Conservation (phyloP, 305 asterid genomes). For the Lippia alba region DNA sequence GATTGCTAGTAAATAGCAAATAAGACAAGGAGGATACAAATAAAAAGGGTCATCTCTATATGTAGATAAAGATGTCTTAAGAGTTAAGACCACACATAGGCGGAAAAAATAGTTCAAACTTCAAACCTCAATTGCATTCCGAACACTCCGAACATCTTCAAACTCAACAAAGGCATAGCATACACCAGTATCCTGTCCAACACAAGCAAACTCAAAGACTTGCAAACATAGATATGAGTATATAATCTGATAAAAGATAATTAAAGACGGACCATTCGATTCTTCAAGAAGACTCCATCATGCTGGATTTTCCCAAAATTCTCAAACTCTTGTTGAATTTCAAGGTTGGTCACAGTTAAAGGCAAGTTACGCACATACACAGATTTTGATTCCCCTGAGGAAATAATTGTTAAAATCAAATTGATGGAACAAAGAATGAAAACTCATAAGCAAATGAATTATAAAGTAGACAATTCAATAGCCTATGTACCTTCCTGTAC, state of each 20-base stretch:
- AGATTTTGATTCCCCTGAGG: conserved; percentile 77
- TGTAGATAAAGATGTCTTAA: neutral
- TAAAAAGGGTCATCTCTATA: neutral
- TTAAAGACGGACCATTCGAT: conserved; percentile 46
- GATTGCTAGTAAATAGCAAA: neutral
- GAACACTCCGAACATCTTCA: conserved; percentile 80
- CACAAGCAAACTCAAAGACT: conserved; percentile 35
- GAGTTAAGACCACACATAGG: conserved; percentile 16
- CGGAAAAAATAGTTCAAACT: conserved; percentile 8
- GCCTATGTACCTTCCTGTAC: conserved; percentile 47
- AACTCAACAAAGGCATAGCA: conserved; percentile 96
- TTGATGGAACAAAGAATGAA: conserved; percentile 2
- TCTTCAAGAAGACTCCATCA: conserved; percentile 84
- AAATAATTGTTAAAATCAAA: conserved; percentile 22
- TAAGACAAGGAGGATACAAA: neutral
- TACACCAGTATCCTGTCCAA: conserved; percentile 78
- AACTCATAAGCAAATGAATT: conserved; percentile 7
- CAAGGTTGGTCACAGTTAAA: conserved; percentile 60
- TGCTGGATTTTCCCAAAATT: conserved; percentile 71
- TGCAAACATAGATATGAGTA: neutral
- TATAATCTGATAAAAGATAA: conserved; percentile 6
- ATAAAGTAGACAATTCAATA: neutral
- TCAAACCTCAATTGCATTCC: conserved; percentile 85
- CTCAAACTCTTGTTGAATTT: conserved; percentile 73
- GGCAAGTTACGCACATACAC: conserved; percentile 90